Evolutionary conservation across 768 basidiomycete genomes (phyloP).

Genomic region (Mycena haematopus): DNA sequence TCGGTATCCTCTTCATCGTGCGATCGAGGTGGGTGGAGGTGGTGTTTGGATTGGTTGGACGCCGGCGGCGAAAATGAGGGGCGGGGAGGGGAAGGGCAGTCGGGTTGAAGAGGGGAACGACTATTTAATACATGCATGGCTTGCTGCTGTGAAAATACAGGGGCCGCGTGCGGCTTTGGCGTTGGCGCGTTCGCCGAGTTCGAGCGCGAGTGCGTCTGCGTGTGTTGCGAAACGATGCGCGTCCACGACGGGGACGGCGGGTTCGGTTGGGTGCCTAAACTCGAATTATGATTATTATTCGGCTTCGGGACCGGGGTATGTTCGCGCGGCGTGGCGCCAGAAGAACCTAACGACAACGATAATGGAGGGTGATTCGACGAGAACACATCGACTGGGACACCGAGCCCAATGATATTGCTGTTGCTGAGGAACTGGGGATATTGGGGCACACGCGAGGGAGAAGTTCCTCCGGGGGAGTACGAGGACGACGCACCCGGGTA

Average conservation of each 20-base stretch:
- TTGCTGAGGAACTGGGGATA: slow-evolving; percentile 39
- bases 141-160: slow-evolving; percentile 31
- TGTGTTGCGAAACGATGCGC: slow-evolving; percentile 37
- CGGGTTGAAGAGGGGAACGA: slow-evolving; percentile 3
- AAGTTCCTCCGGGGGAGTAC: slow-evolving; percentile 31
- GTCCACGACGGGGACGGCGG: slow-evolving; percentile 44
- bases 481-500: slow-evolving; percentile 9
- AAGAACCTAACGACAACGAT: slow-evolving; percentile 6
- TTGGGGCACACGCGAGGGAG: slow-evolving; percentile 49
- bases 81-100: slow-evolving; percentile 2
- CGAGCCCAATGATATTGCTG: slow-evolving; percentile 38
- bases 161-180: slow-evolving; percentile 26
- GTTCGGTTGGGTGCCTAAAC: neutral
- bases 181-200: slow-evolving; percentile 40
- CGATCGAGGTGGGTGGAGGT: neutral
- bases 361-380: slow-evolving; percentile 45
- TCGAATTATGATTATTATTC: neutral
- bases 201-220: slow-evolving; percentile 34
- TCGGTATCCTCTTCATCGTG: slow-evolving; percentile 27
- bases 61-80: slow-evolving; percentile 1
- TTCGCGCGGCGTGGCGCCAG: slow-evolving; percentile 22
- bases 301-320: slow-evolving; percentile 25
- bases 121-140: slow-evolving; percentile 19
- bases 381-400: slow-evolving; percentile 51
- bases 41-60: slow-evolving; percentile 1